A percentile compares a stretch with the other conserved stretches of the same genome.
phyloP scores from a whole-genome alignment of 495 filamentous ascomycete genomes.

The Xylaria sp. region DNA sequence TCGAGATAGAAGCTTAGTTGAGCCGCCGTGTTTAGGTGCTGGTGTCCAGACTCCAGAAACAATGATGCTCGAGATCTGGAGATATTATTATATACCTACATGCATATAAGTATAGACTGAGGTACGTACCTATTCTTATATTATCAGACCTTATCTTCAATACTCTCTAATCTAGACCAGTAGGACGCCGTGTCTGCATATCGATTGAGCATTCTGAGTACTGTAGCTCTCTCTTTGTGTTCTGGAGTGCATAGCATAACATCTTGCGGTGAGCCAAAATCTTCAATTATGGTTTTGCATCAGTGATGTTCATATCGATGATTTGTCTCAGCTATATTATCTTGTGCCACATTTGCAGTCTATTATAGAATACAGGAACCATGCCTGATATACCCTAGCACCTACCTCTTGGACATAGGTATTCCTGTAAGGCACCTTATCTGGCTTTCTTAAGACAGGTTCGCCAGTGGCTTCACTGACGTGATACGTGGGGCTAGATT shows the following conservation, averaged over 20 bases:
- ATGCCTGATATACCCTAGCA: no score
- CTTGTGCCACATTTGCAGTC: background rate
- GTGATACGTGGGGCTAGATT: slow-evolving; percentile 24
- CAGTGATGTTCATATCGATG: background rate
- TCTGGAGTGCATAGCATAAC: no score
- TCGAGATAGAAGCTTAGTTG: background rate
- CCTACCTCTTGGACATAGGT: no score
- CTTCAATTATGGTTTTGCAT: background rate
- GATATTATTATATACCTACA: no score
- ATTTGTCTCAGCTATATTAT: slow-evolving; percentile 10
- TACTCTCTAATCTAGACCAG: no score
- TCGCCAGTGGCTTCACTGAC: slow-evolving; percentile 15
- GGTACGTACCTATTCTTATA: no score
- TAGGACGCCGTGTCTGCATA: no score
- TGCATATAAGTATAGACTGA: no score
- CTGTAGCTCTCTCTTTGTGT: no score
- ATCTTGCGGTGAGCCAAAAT: background rate
- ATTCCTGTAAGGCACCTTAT: slow-evolving; percentile 7
- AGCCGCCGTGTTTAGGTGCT: background rate
- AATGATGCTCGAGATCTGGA: background rate
- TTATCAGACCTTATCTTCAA: no score
- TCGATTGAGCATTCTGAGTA: no score
- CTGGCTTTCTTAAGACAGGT: slow-evolving; percentile 7
- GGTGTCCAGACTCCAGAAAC: background rate
- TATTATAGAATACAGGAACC: background rate